Conservation (phyloP, 768 basidiomycete genomes). For the Tylopilus rubrobrunneus region DNA sequence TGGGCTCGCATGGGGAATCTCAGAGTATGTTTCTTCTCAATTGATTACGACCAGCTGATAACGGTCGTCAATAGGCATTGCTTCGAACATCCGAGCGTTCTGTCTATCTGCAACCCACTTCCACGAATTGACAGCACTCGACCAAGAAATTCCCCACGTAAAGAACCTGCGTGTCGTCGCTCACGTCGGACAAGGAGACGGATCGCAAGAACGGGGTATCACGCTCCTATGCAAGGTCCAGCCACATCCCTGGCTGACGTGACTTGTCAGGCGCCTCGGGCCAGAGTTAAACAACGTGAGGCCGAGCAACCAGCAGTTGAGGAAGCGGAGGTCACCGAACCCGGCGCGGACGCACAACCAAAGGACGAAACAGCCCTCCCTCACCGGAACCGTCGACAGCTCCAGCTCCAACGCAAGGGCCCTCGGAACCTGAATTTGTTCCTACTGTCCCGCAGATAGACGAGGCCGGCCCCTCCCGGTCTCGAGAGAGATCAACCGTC, state of each 20-base stretch:
- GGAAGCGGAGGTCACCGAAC: constrained; percentile 34
- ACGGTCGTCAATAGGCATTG: constrained; percentile 62
- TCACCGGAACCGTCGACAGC: constrained; percentile 5
- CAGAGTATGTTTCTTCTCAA: constrained; percentile 59
- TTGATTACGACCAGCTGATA: neutral
- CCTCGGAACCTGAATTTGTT: constrained; percentile 17
- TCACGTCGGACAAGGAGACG: constrained; percentile 61
- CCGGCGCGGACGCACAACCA: constrained; percentile 7
- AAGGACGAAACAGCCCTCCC: constrained; percentile 15
- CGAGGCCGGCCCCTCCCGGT: constrained; percentile 32
- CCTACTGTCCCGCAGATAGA: constrained; percentile 16
- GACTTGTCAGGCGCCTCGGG: constrained; percentile 71
- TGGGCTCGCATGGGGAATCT: constrained; percentile 97
- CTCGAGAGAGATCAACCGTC: constrained; percentile 74
- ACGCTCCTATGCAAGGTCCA: constrained; percentile 71
- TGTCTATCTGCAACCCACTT: constrained; percentile 98
- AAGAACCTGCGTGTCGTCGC: constrained; percentile 96
- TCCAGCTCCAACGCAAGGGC: constrained; percentile 6
- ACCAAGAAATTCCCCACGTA: constrained; percentile 81
- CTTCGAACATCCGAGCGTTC: constrained; percentile 87
- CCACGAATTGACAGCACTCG: constrained; percentile 91
- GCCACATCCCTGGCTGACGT: constrained; percentile 21
- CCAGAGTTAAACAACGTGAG: constrained; percentile 64
- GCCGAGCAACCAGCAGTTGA: constrained; percentile 31
- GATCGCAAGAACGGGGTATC: constrained; percentile 65